phyloP scores from a whole-genome alignment of 2,329 filamentous ascomycete species.

The Fusarium temperatum region DNA sequence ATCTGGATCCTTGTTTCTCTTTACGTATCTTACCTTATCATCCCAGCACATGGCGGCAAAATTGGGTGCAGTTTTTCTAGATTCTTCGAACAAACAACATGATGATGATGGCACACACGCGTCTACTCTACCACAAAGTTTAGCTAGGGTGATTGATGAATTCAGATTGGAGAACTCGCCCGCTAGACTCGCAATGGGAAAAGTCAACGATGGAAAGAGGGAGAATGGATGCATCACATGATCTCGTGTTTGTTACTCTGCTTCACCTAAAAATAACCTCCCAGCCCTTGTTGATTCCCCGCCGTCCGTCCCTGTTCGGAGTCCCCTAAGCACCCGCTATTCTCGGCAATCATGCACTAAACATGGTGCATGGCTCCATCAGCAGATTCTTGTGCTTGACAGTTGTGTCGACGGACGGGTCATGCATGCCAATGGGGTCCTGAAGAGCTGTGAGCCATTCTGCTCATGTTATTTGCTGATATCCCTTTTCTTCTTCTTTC shows the following conservation, averaged over 20 bases:
- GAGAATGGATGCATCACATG: constrained; percentile 35
- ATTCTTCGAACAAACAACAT: not conserved
- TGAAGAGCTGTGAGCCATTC: not conserved
- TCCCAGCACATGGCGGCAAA: not conserved
- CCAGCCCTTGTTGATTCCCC: not conserved
- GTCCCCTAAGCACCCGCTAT: constrained; percentile 27
- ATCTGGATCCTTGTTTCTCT: not conserved
- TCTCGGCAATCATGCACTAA: constrained; percentile 38
- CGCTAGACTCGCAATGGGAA: not conserved
- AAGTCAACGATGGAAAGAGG: constrained; percentile 10
- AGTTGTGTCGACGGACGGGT: not conserved
- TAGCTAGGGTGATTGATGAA: not conserved
- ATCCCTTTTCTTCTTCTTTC: not conserved
- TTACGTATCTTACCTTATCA: not conserved
- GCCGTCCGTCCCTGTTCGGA: constrained; percentile 11
- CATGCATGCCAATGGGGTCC: not conserved
- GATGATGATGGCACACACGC: not conserved
- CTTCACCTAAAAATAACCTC: constrained; percentile 39
- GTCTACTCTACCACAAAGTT: not conserved
- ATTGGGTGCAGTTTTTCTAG: not conserved
- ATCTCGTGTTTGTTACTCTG: constrained; percentile 42
- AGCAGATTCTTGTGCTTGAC: constrained; percentile 2
- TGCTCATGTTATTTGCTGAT: constrained; percentile 5
- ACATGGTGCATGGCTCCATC: constrained; percentile 23
- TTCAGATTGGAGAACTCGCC: constrained; percentile 1